phyloP scores from a whole-genome alignment of 2,329 filamentous ascomycete genomes.

The Elsinoe necatrix region DNA sequence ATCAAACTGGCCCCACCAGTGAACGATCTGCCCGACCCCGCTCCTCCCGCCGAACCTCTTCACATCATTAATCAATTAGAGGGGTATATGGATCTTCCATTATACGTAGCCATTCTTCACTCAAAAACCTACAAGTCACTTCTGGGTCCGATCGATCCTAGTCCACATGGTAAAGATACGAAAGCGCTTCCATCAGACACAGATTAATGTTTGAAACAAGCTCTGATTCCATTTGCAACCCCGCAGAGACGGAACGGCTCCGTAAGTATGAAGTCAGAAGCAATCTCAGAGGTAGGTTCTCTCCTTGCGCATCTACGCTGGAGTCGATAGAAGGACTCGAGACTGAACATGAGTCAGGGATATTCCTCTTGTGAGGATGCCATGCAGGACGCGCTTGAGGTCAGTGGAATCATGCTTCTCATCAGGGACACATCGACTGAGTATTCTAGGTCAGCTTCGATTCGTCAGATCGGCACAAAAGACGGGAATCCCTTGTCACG shows the following conservation, averaged over 20 bases:
- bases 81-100: neutral
- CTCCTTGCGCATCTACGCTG: neutral
- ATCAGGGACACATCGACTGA: neutral
- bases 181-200: neutral
- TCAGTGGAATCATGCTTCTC: conserved; percentile 18
- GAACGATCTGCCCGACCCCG: neutral
- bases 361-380: conserved; percentile 3
- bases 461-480: conserved; percentile 43
- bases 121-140: no score
- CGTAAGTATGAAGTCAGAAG: conserved; percentile 11
- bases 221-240: neutral
- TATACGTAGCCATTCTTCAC: no score
- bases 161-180: neutral
- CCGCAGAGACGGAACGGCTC: neutral
- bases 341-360: conserved; percentile 5
- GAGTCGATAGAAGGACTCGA: neutral
- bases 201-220: neutral
- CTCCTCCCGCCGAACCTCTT: neutral
- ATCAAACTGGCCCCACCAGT: neutral
- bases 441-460: conserved; percentile 50
- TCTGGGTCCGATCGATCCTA: no score
- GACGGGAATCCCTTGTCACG: conserved; percentile 51
- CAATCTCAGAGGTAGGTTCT: neutral
- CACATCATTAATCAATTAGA: neutral
- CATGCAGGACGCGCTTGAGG: conserved; percentile 34